These are phyloP conservation scores for Stramenopiles sp. DNA, from an alignment of 352 stramenopile species.

Conservation along the genomic window DNA sequence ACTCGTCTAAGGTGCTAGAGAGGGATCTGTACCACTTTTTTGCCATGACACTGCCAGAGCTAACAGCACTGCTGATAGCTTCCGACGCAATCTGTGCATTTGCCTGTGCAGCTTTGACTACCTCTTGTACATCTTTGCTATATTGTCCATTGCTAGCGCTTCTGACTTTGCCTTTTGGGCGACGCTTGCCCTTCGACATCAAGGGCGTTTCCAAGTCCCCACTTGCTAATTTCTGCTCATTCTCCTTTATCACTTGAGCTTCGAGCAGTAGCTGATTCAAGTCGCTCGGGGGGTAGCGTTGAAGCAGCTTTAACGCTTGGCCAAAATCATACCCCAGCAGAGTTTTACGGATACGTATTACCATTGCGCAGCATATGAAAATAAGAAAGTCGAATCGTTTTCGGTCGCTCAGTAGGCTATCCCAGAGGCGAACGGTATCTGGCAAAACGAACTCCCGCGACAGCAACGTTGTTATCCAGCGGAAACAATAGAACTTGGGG, in stretches of 20 bases:
- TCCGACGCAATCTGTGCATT: neutral
- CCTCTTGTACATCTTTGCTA: neutral
- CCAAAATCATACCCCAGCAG: conserved; percentile 33
- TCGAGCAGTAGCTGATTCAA: conserved; percentile 17
- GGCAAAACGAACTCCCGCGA: conserved; percentile 44
- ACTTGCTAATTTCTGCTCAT: neutral
- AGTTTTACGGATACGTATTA: conserved; percentile 37
- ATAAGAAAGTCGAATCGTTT: conserved; percentile 49
- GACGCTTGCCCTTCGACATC: neutral
- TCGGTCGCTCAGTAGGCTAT: conserved; percentile 43
- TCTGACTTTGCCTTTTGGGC: too few relatives aligned
- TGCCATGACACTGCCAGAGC: neutral
- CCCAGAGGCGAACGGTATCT: conserved; percentile 56
- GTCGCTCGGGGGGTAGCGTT: conserved; percentile 29
- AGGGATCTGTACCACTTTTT: neutral
- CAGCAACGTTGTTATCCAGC: conserved; percentile 57
- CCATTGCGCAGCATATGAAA: conserved; percentile 49
- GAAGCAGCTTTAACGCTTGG: conserved; percentile 28
- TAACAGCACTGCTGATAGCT: neutral
- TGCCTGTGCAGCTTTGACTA: neutral
- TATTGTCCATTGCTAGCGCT: too few relatives aligned
- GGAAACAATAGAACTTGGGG: conserved; percentile 41
- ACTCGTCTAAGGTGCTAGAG: neutral
- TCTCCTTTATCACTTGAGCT: conserved; percentile 20
- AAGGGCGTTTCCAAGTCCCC: neutral